Percentiles rank a stretch among this genome's conserved stretches.
Evolutionary conservation across 202 grass and related monocot species (phyloP).

Genomic region (Elaeis oleifera): DNA sequence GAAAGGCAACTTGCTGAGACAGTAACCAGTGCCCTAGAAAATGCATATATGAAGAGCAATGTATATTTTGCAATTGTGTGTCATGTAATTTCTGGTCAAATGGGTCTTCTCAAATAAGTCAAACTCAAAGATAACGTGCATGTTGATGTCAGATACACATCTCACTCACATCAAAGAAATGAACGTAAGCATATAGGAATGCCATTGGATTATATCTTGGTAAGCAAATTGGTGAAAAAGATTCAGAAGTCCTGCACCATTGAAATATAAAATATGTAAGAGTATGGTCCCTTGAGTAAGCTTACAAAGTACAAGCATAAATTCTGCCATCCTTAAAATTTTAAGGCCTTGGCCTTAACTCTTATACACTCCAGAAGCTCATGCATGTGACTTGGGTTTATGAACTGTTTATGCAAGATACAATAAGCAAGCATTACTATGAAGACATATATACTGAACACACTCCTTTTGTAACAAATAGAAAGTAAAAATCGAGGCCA

Average conservation of each 20-base stretch:
- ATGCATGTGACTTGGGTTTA: too few species aligned
- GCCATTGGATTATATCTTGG: slow-evolving; percentile 99
- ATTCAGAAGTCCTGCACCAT: slow-evolving; percentile 88
- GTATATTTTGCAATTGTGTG: not conserved
- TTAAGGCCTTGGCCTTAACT: too few species aligned
- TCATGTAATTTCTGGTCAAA: not conserved
- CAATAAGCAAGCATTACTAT: too few species aligned
- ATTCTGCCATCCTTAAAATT: too few species aligned
- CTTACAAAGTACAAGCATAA: not conserved
- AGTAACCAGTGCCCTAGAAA: not conserved
- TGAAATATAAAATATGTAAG: slow-evolving; percentile 24
- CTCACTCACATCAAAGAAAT: slow-evolving; percentile 96
- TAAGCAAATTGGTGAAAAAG: slow-evolving; percentile 92
- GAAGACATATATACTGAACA: too few species aligned
- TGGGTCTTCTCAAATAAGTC: not conserved
- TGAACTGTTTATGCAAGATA: too few species aligned
- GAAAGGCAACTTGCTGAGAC: slow-evolving; percentile 7
- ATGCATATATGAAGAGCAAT: not conserved
- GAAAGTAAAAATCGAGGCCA: too few species aligned
- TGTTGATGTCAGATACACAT: slow-evolving; percentile 16
- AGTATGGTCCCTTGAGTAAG: slow-evolving; percentile 6
- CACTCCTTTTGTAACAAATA: too few species aligned
- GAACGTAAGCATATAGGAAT: slow-evolving; percentile 87
- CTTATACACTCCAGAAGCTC: too few species aligned
- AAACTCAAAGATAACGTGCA: not conserved